Percentiles rank a stretch among this genome's conserved stretches.
These are phyloP conservation scores for Penicillium pancosmium DNA, from an alignment of 495 filamentous ascomycete genomes.

Conservation along the genomic window DNA sequence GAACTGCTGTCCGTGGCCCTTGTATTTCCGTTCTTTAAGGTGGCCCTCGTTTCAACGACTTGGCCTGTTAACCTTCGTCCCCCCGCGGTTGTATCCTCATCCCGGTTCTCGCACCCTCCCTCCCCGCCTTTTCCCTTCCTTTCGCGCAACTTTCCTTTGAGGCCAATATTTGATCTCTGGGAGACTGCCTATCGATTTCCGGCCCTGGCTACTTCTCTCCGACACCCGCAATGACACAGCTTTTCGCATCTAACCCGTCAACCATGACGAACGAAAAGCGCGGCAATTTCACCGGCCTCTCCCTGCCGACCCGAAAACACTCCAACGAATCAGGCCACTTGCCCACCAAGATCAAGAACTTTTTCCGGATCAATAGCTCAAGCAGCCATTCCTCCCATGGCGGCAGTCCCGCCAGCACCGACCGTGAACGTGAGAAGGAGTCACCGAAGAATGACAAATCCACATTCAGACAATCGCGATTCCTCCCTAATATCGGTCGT, in stretches of 20 bases:
- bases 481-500: conserved; percentile 77
- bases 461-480: conserved; percentile 78
- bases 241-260: conserved; percentile 49
- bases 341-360: conserved; percentile 90
- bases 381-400: conserved; percentile 53
- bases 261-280: conserved; percentile 49
- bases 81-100: conserved; percentile 22
- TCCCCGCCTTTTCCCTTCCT: conserved; percentile 17
- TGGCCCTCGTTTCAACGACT: conserved; percentile 21
- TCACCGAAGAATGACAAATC: conserved; percentile 54
- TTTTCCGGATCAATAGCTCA: conserved; percentile 91
- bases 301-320: conserved; percentile 53
- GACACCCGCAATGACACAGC: conserved; percentile 44
- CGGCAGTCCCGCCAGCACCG: conserved; percentile 40
- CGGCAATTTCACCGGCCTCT: conserved; percentile 48
- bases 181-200: background rate
- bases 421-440: conserved; percentile 44
- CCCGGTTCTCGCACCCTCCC: conserved; percentile 9
- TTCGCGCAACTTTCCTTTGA: conserved; percentile 14
- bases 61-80: conserved; percentile 14
- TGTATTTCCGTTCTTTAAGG: conserved; percentile 25
- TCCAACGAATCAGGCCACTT: conserved; percentile 63
- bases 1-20: conserved; percentile 12
- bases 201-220: background rate
- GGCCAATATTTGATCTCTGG: conserved; percentile 6